Evolutionary conservation across 176 grass and related monocot species (phyloP), one percentile per base, ranked within the genome.

Genomic region (Avena atlantica): DNA sequence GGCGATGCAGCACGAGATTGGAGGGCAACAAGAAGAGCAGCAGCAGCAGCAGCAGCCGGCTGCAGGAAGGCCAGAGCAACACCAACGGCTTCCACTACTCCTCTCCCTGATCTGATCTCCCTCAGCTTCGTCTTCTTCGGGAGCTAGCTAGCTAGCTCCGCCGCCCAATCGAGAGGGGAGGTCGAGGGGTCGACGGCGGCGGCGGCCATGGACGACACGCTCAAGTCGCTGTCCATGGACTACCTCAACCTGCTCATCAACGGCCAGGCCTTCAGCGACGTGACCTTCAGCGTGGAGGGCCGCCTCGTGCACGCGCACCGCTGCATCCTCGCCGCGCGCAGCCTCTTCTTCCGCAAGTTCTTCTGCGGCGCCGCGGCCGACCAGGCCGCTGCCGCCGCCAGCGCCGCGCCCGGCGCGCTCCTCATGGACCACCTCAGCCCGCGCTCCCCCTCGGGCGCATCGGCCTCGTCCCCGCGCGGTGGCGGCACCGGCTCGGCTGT

Each of bases 171-270:
- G 20, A 48, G 56, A 19, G 4, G 29, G 78, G 61, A 84, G 40
- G 50, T 55, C 59, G 48, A 91, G 87, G 78, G 34, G 40, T 42
- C 40, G 62, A 40, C 50, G 47, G 47, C 6, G 70, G 45, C 23
- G 61, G 12, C 55, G 71, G 88, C 89, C 75, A 99, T 99, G 97
- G 97, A 99, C 79, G 97, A 97, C 48, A 87, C 97, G 6, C 89
- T 99, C 64, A 99, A 97, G 86, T 94, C 90, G 76, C 91, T 99
- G 40, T 99, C 97, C 53, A 86, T 96, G 75, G 97, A 99, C 90
- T 99, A 99, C 89, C 92, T 99, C 4, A 99, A 99, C 92, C 86
- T 99, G 57, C 89, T 99, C 78, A 99, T 99, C 73, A 99, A 99
- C 82, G 94, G 97, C 6, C 97, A 97, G 91, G 97, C 97, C 79